Base-by-base conservation (phyloP, 495 filamentous ascomycete species). In the Thermothielavioides terrestris region DNA sequence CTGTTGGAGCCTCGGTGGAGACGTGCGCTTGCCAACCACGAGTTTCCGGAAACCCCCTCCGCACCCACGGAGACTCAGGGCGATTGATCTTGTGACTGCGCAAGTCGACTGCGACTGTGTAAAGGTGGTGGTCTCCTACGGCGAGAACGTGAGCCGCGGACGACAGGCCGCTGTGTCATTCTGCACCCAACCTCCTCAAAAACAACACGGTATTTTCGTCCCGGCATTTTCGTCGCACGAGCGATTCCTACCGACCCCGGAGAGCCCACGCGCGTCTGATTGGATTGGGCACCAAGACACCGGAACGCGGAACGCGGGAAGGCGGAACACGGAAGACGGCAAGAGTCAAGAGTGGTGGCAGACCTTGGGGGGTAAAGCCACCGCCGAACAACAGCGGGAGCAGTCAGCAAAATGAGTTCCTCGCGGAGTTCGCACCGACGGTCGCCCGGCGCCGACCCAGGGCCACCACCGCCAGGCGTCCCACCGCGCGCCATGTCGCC, bases 401-500 rank as follows among this genome's bases (percentile, higher is more conserved):
- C 32, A 35, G 26, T 23, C 17, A n/a, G 28, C 14, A 34, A 49
- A 18, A 74, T 74, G 69, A 73, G 70, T 55, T 58, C 63, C 31
- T 58, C 68, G 45, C 60, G 56, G 34, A 52, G 58, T 6, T 66
- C 69, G 50, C 71, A 76, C 52, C 68, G 76, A 38, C 67, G 74
- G 54, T 76, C 76, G 42, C 76, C 76, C 17, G 71, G 65, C 31
- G 68, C 66, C 22, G 74, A 77, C 22, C 66, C 67, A 50, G 71
- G 67, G 17, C 56, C 58, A 30, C 56, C 58, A 30, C 58, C 71
- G 43, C 68, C 72, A 25, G 70, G 54, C 52, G 58, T 69, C 43
- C 64, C 62, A 61, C 54, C 59, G 36, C 66, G 70, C 26, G 59
- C 66, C 18, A 71, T 73, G 22, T 73, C 71, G 22, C 70, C 71